phyloP scores from a whole-genome alignment of 225 moss, liverwort and hornwort genomes.

The Asterella californica region DNA sequence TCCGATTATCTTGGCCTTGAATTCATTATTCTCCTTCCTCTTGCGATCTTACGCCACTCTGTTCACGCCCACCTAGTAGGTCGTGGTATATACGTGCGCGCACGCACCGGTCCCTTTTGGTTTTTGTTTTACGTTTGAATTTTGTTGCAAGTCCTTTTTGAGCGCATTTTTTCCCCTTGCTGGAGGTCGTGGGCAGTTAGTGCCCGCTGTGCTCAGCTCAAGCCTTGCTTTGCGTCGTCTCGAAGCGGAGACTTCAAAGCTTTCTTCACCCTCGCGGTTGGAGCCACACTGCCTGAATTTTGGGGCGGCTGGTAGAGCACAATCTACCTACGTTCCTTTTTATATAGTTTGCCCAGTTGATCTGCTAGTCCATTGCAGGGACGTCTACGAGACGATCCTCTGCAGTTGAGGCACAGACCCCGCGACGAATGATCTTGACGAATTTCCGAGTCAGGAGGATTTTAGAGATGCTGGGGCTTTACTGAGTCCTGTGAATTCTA shows the following conservation, averaged over 20 bases:
- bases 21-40: background rate
- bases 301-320: background rate
- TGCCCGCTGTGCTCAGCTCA: background rate
- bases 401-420: background rate
- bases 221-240: background rate
- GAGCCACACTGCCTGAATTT: background rate
- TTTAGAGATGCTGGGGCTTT: background rate
- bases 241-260: background rate
- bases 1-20: background rate
- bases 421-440: slow-evolving; percentile 3
- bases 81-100: background rate
- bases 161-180: background rate
- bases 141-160: background rate
- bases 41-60: background rate
- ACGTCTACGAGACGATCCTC: slow-evolving; percentile 7
- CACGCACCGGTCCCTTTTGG: background rate
- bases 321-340: background rate
- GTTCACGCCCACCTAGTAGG: background rate
- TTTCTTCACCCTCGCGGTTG: background rate
- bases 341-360: background rate
- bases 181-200: background rate
- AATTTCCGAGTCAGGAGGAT: background rate
- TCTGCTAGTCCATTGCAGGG: slow-evolving; percentile 2
- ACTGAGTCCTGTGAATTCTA: background rate
- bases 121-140: background rate